phyloP scores from a whole-genome alignment of 169 alveolate species.

The Cryptosporidium meleagridis region DNA sequence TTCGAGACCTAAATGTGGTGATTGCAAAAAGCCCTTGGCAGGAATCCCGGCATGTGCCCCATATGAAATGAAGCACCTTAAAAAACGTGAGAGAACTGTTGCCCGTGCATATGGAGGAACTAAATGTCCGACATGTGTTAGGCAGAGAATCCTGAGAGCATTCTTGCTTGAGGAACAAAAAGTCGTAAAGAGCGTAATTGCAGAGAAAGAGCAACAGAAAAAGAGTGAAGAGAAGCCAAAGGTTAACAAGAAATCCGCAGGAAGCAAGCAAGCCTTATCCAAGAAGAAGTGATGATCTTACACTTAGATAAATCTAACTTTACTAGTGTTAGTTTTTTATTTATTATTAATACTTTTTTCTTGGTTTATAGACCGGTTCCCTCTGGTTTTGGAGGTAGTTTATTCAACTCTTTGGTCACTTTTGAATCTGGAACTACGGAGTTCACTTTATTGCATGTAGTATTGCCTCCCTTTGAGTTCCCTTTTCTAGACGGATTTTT shows the following conservation, averaged over 20 bases:
- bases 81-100: slow-evolving; percentile 81
- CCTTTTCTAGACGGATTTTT: too few relatives aligned
- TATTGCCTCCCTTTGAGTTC: neutral
- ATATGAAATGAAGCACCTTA: slow-evolving; percentile 76
- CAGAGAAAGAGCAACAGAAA: slow-evolving; percentile 82
- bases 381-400: slow-evolving; percentile 44
- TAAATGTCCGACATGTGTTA: slow-evolving; percentile 80
- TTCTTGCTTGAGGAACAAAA: slow-evolving; percentile 92
- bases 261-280: slow-evolving; percentile 26
- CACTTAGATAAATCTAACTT: slow-evolving; percentile 21
- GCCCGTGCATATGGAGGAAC: slow-evolving; percentile 86
- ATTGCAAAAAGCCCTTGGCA: slow-evolving; percentile 81
- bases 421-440: slow-evolving; percentile 34
- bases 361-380: neutral
- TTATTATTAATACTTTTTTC: neutral
- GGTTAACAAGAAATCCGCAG: slow-evolving; percentile 76
- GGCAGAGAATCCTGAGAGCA: slow-evolving; percentile 89
- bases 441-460: neutral
- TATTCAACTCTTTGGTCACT: slow-evolving; percentile 1
- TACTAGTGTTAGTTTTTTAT: neutral
- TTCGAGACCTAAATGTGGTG: slow-evolving; percentile 84
- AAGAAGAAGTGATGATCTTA: slow-evolving; percentile 28
- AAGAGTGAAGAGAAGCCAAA: slow-evolving; percentile 80
- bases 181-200: slow-evolving; percentile 86
- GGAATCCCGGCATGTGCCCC: slow-evolving; percentile 86